These are phyloP conservation scores for Aegilops tauschii DNA, from an alignment of 176 grass and related monocot genomes.

Conservation along the genomic window DNA sequence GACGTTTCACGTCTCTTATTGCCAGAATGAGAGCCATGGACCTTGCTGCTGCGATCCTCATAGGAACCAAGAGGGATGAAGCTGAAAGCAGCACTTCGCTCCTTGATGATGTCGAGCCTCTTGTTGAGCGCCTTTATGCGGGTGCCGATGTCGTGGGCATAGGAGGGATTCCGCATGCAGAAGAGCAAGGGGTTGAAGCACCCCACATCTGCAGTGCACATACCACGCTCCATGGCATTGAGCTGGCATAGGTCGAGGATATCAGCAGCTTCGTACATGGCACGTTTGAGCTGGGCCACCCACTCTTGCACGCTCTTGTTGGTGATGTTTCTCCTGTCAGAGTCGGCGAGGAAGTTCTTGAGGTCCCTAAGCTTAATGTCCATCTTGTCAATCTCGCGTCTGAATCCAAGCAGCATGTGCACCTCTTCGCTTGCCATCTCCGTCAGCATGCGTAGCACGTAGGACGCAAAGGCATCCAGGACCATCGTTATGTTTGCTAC, in stretches of 20 bases:
- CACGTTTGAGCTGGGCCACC: constrained; percentile 1
- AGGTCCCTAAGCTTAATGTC: not conserved
- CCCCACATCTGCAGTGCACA: too few relatives aligned
- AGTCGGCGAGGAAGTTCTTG: not conserved
- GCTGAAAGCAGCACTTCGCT: not conserved
- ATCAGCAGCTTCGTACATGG: not conserved
- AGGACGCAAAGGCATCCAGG: constrained; percentile 12
- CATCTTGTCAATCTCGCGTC: not conserved
- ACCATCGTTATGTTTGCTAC: constrained; percentile 19
- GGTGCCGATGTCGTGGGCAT: not conserved
- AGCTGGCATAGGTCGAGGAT: constrained; percentile 24
- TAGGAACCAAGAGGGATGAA: not conserved
- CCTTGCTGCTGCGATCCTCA: not conserved
- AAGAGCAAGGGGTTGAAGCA: not conserved
- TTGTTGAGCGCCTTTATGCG: constrained; percentile 3
- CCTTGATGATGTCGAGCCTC: not conserved
- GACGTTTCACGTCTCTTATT: not conserved
- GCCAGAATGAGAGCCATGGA: not conserved
- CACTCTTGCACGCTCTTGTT: not conserved
- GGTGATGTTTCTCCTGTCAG: not conserved
- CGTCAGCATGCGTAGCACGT: not conserved
- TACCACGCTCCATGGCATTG: not conserved
- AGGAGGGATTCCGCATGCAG: not conserved
- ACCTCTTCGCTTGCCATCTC: not conserved
- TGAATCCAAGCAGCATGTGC: not conserved